Conservation (phyloP, 257 asterid species). For the Schizonepeta tenuifolia region DNA sequence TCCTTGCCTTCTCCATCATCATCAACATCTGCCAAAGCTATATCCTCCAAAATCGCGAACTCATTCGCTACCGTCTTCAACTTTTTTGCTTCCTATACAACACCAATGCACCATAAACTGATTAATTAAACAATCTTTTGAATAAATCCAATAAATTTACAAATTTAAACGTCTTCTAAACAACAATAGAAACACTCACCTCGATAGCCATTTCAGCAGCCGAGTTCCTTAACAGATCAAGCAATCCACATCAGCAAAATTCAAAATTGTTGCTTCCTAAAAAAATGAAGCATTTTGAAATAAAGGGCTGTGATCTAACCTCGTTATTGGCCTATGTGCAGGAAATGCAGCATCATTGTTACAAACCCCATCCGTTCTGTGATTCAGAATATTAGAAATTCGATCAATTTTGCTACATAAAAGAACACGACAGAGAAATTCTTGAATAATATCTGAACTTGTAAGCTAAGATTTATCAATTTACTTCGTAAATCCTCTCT, state of each 20-base stretch:
- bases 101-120: not conserved
- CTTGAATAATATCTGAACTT: not conserved
- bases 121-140: not conserved
- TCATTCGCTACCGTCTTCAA: slow-evolving; percentile 40
- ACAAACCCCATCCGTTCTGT: slow-evolving; percentile 52
- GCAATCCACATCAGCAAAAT: slow-evolving; percentile 30
- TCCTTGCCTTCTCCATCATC: slow-evolving; percentile 53
- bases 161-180: not conserved
- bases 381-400: slow-evolving; percentile 23
- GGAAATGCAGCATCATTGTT: slow-evolving; percentile 47
- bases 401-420: slow-evolving; percentile 7
- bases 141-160: not conserved
- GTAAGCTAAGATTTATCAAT: slow-evolving; percentile 11
- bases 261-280: not conserved
- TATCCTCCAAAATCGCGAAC: slow-evolving; percentile 49
- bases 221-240: slow-evolving; percentile 49
- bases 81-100: slow-evolving; percentile 45
- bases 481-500: slow-evolving; percentile 67
- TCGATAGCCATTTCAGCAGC: slow-evolving; percentile 62
- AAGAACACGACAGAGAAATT: not conserved
- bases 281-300: slow-evolving; percentile 16
- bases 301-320: slow-evolving; percentile 41
- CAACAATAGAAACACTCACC: slow-evolving; percentile 33
- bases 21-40: slow-evolving; percentile 52
- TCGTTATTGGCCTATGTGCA: slow-evolving; percentile 63